These are phyloP conservation scores for Pascua guehoae DNA, from an alignment of 1,284 basidiomycete genomes.

Conservation along the genomic window DNA sequence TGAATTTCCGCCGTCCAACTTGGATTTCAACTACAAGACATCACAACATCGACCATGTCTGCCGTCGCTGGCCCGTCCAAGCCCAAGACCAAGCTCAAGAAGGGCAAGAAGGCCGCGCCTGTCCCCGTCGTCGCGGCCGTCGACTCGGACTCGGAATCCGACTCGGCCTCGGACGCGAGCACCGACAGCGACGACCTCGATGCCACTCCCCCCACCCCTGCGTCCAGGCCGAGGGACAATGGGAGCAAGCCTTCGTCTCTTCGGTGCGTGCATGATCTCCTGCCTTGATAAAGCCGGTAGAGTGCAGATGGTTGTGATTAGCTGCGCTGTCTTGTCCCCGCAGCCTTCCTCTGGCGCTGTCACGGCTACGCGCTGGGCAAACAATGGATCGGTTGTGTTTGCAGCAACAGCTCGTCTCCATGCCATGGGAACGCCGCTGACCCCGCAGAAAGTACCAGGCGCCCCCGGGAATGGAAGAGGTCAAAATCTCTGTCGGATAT, in stretches of 20 bases:
- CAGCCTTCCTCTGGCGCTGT: too few relatives aligned
- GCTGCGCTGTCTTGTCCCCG: too few relatives aligned
- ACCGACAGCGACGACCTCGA: conserved; percentile 5
- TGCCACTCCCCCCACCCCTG: neutral
- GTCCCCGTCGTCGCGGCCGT: neutral
- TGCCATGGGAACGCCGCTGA: neutral
- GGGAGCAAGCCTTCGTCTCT: neutral
- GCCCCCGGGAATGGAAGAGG: conserved; percentile 36
- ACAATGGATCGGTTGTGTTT: neutral
- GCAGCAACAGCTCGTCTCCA: too few relatives aligned
- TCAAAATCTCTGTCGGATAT: conserved; percentile 20
- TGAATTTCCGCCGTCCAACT: too few relatives aligned
- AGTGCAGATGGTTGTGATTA: neutral
- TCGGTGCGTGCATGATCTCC: neutral
- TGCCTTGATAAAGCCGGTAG: neutral
- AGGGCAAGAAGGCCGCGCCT: neutral
- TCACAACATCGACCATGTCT: conserved; percentile 2
- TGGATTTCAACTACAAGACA: neutral
- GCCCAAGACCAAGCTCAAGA: conserved; percentile 4
- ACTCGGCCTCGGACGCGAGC: conserved; percentile 1
- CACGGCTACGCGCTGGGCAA: too few relatives aligned
- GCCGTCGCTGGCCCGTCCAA: conserved; percentile 5
- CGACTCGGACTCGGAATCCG: neutral
- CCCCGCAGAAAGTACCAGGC: conserved; percentile 29
- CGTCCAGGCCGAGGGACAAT: neutral